Percentiles rank a stretch among this genome's conserved stretches.
Conservation (phyloP, 73 alveolate species). For the Paramecium biaurelia region DNA sequence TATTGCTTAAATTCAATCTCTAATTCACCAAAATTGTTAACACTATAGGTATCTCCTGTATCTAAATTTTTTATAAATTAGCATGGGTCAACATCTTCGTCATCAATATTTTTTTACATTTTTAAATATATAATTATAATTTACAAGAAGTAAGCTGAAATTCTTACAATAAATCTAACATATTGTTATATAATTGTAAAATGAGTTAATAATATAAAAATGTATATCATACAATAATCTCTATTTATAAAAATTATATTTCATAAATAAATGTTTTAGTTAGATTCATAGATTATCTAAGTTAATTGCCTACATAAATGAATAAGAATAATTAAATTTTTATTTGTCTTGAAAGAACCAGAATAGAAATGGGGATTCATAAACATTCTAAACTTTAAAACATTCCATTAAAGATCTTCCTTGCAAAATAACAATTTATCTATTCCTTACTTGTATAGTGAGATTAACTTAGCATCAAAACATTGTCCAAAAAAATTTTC, state of each 20-base stretch:
- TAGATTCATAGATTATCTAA: not conserved
- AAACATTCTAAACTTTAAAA: not conserved
- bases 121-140: not conserved
- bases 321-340: no score
- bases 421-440: no score
- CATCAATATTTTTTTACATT: not conserved
- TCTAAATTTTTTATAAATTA: not conserved
- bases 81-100: not conserved
- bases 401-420: no score
- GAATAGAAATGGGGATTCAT: no score
- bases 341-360: no score
- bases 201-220: not conserved
- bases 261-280: not conserved
- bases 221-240: not conserved
- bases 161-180: not conserved
- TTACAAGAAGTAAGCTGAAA: not conserved
- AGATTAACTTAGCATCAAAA: not conserved
- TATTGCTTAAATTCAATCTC: not conserved
- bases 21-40: not conserved
- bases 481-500: not conserved
- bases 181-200: not conserved
- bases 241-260: not conserved
- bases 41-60: constrained; percentile 19
- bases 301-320: no score
- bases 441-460: no score